Evolutionary conservation across 176 grass and related monocot species (phyloP).

Genomic region (Raddia distichophylla): DNA sequence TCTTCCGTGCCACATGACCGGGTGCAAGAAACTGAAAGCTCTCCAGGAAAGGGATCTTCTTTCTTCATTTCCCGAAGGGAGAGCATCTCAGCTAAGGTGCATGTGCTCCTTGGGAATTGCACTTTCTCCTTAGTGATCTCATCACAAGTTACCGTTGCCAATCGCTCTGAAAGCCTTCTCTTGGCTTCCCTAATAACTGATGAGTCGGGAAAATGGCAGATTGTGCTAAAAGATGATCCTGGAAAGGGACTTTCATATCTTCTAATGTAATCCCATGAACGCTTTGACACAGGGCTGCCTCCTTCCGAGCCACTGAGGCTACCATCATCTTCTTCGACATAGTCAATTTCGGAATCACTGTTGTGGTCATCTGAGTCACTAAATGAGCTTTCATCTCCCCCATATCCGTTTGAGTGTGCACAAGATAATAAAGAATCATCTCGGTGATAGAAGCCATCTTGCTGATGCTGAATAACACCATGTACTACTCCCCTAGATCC

Average conservation of each 20-base stretch:
- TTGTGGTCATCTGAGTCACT: conserved; percentile 62
- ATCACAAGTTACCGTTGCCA: conserved; percentile 63
- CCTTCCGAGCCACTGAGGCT: conserved; percentile 58
- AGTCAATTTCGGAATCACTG: conserved; percentile 42
- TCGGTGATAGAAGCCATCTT: conserved; percentile 44
- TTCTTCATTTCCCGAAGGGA: conserved; percentile 60
- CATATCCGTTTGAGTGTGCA: conserved; percentile 72
- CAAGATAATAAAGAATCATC: conserved; percentile 83
- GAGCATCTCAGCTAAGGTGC: conserved; percentile 91
- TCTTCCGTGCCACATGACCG: conserved; percentile 18
- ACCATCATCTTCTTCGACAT: conserved; percentile 54
- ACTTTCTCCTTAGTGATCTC: conserved; percentile 46
- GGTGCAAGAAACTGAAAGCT: conserved; percentile 19
- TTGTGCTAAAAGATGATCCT: conserved; percentile 58
- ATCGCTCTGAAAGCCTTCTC: conserved; percentile 80
- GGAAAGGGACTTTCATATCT: conserved; percentile 56
- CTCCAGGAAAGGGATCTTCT: conserved; percentile 10
- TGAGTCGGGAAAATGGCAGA: conserved; percentile 67
- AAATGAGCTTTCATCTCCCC: conserved; percentile 84
- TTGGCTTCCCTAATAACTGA: conserved; percentile 81
- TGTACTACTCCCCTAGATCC: conserved; percentile 22
- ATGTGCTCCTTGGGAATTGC: conserved; percentile 52
- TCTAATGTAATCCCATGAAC: conserved; percentile 63
- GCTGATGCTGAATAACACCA: conserved; percentile 30
- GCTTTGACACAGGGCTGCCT: conserved; percentile 53